These are phyloP conservation scores for Colletotrichum tropicicola DNA, from an alignment of 2,329 filamentous ascomycete genomes.

Conservation along the genomic window DNA sequence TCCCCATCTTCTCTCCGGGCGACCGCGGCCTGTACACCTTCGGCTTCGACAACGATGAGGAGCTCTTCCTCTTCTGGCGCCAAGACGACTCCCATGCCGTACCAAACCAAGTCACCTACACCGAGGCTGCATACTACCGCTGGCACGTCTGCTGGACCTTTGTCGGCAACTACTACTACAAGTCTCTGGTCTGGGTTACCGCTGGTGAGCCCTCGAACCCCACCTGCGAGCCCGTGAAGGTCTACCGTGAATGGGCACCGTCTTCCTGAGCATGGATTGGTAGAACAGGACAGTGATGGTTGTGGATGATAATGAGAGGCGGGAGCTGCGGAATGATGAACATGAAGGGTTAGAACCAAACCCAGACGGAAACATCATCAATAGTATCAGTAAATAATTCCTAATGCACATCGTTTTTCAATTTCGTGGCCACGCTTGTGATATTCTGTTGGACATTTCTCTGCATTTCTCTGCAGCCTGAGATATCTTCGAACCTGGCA, in stretches of 20 bases:
- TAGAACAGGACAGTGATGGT: background rate
- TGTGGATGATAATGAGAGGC: too few relatives aligned
- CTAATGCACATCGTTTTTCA: background rate
- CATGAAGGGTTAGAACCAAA: background rate
- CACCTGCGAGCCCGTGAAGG: constrained; percentile 13
- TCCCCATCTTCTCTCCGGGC: constrained; percentile 24
- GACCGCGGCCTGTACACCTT: background rate
- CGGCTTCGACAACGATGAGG: constrained; percentile 21
- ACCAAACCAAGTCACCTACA: background rate
- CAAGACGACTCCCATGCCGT: constrained; percentile 23
- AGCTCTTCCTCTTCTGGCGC: constrained; percentile 9
- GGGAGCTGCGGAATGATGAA: background rate
- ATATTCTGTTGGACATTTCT: background rate
- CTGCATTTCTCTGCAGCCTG: too few relatives aligned
- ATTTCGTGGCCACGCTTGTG: background rate
- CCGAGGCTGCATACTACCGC: constrained; percentile 9
- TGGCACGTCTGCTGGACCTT: constrained; percentile 28
- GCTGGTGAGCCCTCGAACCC: constrained; percentile 19
- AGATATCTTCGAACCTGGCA: too few relatives aligned
- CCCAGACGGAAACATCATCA: background rate
- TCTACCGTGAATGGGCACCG: constrained; percentile 1
- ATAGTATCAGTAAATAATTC: background rate
- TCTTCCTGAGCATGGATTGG: background rate
- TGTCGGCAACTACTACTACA: constrained; percentile 30
- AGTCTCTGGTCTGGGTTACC: constrained; percentile 26